A percentile compares a stretch with the other conserved stretches of the same genome.
These are phyloP conservation scores for Penicillium longicatenatum DNA, from an alignment of 495 filamentous ascomycete genomes.

Conservation along the genomic window DNA sequence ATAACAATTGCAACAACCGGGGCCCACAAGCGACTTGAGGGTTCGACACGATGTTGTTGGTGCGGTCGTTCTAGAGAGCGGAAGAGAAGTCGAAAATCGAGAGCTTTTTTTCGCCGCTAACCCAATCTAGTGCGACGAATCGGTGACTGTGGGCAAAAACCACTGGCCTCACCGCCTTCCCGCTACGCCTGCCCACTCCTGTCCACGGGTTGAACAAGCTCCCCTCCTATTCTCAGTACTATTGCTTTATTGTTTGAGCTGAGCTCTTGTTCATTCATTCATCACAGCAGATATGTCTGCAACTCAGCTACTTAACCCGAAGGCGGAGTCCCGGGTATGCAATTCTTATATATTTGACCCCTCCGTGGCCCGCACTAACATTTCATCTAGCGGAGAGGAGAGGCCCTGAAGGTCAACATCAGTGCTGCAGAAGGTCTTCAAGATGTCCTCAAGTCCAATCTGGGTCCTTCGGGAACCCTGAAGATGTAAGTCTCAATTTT, in stretches of 20 bases:
- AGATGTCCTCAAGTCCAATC: slow-evolving; percentile 94
- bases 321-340: slow-evolving; percentile 91
- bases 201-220: slow-evolving; percentile 6
- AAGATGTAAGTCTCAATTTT: slow-evolving; percentile 72
- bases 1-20: slow-evolving; percentile 13
- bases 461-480: slow-evolving; percentile 90
- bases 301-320: slow-evolving; percentile 95
- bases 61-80: slow-evolving; percentile 35
- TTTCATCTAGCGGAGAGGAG: slow-evolving; percentile 75
- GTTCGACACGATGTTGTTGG: slow-evolving; percentile 23
- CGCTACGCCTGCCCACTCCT: slow-evolving; percentile 5
- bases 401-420: slow-evolving; percentile 96
- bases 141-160: slow-evolving; percentile 41
- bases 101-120: slow-evolving; percentile 53
- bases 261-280: slow-evolving; percentile 31
- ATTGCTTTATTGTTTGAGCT: slow-evolving; percentile 14
- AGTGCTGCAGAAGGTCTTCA: slow-evolving; percentile 91
- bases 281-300: slow-evolving; percentile 57
- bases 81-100: slow-evolving; percentile 40
- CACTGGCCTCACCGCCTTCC: slow-evolving; percentile 5
- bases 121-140: slow-evolving; percentile 29
- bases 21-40: slow-evolving; percentile 20
- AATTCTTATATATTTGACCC: slow-evolving; percentile 17
- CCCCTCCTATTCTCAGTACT: neutral
- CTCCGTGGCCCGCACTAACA: slow-evolving; percentile 41